phyloP scores from a whole-genome alignment of 805 yeast genomes.

The Suhomyces sp. region DNA sequence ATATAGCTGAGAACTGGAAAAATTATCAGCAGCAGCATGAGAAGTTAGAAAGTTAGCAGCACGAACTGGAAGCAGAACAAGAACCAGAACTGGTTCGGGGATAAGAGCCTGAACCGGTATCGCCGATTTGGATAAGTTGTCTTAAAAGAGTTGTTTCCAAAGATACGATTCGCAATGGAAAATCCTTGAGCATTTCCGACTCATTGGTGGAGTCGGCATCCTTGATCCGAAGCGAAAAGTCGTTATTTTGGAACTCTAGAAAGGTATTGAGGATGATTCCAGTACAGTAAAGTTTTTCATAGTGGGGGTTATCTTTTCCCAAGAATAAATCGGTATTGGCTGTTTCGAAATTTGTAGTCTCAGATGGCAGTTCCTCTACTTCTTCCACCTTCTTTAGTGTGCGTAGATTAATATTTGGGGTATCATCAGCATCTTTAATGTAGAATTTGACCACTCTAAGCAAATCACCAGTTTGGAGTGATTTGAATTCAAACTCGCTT shows the following conservation, averaged over 20 bases:
- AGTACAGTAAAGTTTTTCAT: conserved; percentile 22
- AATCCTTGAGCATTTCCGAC: conserved; percentile 23
- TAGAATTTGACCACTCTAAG: conserved; percentile 26
- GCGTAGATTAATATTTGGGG: background rate
- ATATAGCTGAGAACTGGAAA: conserved; percentile 40
- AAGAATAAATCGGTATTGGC: conserved; percentile 6
- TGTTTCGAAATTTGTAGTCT: background rate
- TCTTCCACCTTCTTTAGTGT: background rate
- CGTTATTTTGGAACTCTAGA: conserved; percentile 16
- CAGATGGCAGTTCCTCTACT: background rate
- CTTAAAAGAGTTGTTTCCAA: conserved; percentile 30
- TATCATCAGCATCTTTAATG: conserved; percentile 8
- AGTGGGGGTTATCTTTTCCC: conserved; percentile 15
- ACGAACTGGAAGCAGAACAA: background rate
- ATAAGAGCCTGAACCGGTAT: background rate
- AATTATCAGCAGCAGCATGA: conserved; percentile 9
- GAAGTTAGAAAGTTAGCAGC: background rate
- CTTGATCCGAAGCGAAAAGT: conserved; percentile 17
- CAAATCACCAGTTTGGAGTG: conserved; percentile 30
- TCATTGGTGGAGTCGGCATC: conserved; percentile 10
- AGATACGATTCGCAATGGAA: conserved; percentile 28
- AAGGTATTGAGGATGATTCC: conserved; percentile 30
- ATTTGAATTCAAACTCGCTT: conserved; percentile 16
- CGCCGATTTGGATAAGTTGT: background rate
- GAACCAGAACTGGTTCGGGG: background rate